Percentiles rank a stretch among this genome's conserved stretches.
Evolutionary conservation across 306 rosid species (phyloP).

Genomic region (Betula pendula): DNA sequence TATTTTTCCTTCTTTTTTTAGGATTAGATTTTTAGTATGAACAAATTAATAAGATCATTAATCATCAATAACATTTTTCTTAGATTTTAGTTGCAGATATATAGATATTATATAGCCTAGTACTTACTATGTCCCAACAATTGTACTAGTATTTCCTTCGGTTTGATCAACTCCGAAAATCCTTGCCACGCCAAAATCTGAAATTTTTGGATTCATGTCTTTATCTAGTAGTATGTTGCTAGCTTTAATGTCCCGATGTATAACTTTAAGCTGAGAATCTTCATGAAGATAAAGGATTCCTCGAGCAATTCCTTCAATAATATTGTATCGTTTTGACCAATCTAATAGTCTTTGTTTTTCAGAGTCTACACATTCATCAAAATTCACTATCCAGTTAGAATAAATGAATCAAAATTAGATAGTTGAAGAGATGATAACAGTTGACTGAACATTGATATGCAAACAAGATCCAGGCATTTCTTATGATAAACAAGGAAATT

Average conservation of each 20-base stretch:
- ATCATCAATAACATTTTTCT: too few relatives aligned
- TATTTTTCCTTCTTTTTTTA: too few relatives aligned
- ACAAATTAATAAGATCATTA: too few relatives aligned
- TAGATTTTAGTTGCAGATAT: too few relatives aligned
- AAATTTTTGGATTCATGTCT: slow-evolving; percentile 19
- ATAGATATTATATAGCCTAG: not conserved
- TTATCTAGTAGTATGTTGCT: slow-evolving; percentile 3
- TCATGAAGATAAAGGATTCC: slow-evolving; percentile 11
- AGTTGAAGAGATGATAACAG: too few relatives aligned
- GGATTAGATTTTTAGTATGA: too few relatives aligned
- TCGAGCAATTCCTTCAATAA: slow-evolving; percentile 10
- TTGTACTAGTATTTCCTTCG: not conserved
- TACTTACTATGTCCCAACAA: slow-evolving; percentile 18
- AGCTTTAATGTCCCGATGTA: slow-evolving; percentile 13
- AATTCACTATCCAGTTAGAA: not conserved
- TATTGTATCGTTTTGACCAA: not conserved
- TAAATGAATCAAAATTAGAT: too few relatives aligned
- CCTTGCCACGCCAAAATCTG: slow-evolving; percentile 14
- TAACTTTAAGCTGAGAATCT: not conserved
- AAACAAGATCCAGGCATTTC: not conserved
- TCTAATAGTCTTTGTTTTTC: not conserved
- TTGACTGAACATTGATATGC: too few relatives aligned
- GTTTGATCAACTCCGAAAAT: not conserved
- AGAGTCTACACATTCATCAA: not conserved
- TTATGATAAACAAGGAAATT: not conserved